Conservation (phyloP, 2,329 filamentous ascomycete genomes). For the Neofusicoccum kwambonambiense region DNA sequence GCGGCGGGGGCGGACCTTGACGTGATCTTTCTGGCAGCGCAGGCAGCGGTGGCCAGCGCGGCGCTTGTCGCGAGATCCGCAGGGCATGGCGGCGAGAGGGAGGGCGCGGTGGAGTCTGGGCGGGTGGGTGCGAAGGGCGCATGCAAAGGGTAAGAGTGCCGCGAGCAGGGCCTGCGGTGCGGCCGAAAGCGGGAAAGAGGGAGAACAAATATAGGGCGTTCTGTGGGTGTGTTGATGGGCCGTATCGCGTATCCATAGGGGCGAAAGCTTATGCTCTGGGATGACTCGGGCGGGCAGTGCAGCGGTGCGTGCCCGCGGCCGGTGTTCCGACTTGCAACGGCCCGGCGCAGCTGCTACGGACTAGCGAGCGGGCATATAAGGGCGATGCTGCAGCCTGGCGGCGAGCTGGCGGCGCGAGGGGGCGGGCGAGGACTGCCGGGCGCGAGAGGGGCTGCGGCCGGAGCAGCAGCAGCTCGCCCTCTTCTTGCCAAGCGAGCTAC, state of each 20-base stretch:
- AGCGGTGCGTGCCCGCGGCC: background rate
- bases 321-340: background rate
- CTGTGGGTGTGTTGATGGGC: background rate
- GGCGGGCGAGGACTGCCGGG: background rate
- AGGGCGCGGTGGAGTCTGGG: background rate
- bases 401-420: background rate
- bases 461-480: background rate
- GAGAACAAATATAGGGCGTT: background rate
- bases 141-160: conserved; percentile 1
- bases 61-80: conserved; percentile 15
- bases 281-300: background rate
- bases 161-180: background rate
- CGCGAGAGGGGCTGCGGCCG: background rate
- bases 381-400: background rate
- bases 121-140: background rate
- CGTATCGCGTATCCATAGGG: conserved; percentile 5
- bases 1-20: conserved; percentile 7
- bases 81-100: conserved; percentile 5
- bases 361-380: background rate
- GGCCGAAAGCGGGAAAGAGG: background rate
- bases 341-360: background rate
- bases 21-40: conserved; percentile 18
- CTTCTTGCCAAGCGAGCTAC: background rate
- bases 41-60: conserved; percentile 14
- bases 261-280: conserved; percentile 27